Evolutionary conservation across 129 eudicot genomes (phyloP).

Genomic region (Arctium lappa): DNA sequence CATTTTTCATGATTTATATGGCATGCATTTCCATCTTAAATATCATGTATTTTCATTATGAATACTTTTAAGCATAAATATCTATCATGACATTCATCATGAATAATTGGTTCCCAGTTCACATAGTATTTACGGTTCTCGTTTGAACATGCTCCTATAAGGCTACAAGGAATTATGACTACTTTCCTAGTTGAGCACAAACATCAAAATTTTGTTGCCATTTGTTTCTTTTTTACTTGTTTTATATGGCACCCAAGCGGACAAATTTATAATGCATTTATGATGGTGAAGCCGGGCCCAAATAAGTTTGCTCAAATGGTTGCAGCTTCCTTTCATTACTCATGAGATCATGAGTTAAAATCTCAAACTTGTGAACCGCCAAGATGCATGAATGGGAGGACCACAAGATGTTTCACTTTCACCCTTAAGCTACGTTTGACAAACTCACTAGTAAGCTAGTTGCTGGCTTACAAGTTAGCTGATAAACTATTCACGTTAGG

Average conservation of each 20-base stretch:
- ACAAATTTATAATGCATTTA: background rate
- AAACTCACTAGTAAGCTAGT: background rate
- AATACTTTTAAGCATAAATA: background rate
- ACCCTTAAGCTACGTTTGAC: too few relatives aligned
- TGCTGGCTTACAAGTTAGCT: background rate
- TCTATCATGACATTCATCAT: background rate
- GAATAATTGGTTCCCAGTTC: background rate
- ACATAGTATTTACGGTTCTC: background rate
- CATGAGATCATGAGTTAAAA: background rate
- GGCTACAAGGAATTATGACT: background rate
- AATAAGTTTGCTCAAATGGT: background rate
- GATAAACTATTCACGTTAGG: background rate
- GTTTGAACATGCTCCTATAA: background rate
- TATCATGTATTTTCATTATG: background rate
- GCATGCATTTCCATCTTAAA: background rate
- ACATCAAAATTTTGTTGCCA: background rate
- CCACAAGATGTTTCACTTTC: too few relatives aligned
- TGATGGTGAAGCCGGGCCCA: background rate
- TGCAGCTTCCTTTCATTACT: too few relatives aligned
- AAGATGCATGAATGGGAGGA: too few relatives aligned
- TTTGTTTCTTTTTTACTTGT: slow-evolving; percentile 3
- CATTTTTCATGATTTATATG: background rate
- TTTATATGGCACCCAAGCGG: background rate
- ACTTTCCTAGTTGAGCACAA: background rate
- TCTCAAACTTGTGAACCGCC: too few relatives aligned